These are phyloP conservation scores for Heritiera littoralis DNA, from an alignment of 345 rosid genomes.

Conservation along the genomic window DNA sequence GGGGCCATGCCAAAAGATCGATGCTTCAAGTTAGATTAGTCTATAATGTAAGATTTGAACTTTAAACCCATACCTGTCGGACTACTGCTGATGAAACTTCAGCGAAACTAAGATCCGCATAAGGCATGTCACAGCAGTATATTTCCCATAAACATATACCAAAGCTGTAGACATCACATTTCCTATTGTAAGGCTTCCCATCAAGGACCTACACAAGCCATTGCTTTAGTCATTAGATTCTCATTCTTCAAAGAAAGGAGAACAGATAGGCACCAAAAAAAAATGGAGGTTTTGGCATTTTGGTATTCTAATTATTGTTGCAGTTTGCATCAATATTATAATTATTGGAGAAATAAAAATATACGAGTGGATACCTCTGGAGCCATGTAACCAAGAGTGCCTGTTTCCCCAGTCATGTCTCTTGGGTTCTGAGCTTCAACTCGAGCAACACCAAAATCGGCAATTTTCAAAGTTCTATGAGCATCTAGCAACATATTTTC, in stretches of 20 bases:
- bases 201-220: slow-evolving; percentile 61
- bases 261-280: neutral
- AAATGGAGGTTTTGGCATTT: neutral
- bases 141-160: slow-evolving; percentile 89
- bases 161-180: slow-evolving; percentile 85
- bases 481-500: slow-evolving; percentile 79
- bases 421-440: slow-evolving; percentile 89
- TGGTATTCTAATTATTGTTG: neutral
- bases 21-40: neutral
- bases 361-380: slow-evolving; percentile 57
- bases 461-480: slow-evolving; percentile 64
- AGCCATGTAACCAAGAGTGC: slow-evolving; percentile 88
- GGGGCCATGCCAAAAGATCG: neutral
- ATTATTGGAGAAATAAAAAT: neutral
- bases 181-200: slow-evolving; percentile 78
- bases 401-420: slow-evolving; percentile 91
- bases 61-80: slow-evolving; percentile 47
- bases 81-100: slow-evolving; percentile 80
- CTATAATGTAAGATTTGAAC: neutral
- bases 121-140: slow-evolving; percentile 89
- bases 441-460: slow-evolving; percentile 88
- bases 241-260: neutral
- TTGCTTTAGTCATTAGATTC: slow-evolving; percentile 13
- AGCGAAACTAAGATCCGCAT: slow-evolving; percentile 65
- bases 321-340: neutral